Conservation (phyloP, 169 alveolate genomes). For the Amoebophrya sp. region DNA sequence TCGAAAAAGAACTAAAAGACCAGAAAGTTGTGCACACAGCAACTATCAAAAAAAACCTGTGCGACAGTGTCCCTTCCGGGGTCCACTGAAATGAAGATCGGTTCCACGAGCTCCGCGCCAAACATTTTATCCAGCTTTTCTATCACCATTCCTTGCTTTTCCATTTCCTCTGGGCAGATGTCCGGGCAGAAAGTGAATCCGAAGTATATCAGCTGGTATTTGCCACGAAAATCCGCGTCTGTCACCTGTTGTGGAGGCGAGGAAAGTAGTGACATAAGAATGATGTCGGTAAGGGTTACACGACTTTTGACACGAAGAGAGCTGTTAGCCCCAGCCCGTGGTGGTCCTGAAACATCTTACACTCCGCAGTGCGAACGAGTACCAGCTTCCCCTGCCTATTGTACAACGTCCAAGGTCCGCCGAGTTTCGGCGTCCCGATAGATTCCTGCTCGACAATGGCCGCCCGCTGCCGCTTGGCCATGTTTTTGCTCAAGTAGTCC, state of each 20-base stretch:
- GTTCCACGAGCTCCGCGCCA: slow-evolving; percentile 38
- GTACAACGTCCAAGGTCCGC: slow-evolving; percentile 68
- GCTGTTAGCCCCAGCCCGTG: too few relatives aligned
- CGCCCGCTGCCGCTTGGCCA: background rate
- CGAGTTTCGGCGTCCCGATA: slow-evolving; percentile 68
- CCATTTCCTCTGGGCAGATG: slow-evolving; percentile 76
- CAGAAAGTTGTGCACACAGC: too few relatives aligned
- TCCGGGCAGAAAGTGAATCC: slow-evolving; percentile 76
- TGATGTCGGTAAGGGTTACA: too few relatives aligned
- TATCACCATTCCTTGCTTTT: slow-evolving; percentile 63
- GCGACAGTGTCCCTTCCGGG: slow-evolving; percentile 52
- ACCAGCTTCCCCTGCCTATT: slow-evolving; percentile 50
- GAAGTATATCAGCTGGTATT: slow-evolving; percentile 47
- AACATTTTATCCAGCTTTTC: slow-evolving; percentile 51
- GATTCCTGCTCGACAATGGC: background rate
- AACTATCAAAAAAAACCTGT: too few relatives aligned
- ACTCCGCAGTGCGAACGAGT: too few relatives aligned
- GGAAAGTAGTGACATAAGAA: too few relatives aligned
- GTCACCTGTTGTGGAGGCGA: too few relatives aligned
- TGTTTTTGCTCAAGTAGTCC: background rate
- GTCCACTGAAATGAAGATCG: slow-evolving; percentile 45
- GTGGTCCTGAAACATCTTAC: too few relatives aligned
- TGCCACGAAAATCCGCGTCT: slow-evolving; percentile 41
- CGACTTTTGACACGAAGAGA: too few relatives aligned
- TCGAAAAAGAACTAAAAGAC: too few relatives aligned